Percentiles rank a stretch among this genome's conserved stretches.
phyloP scores from a whole-genome alignment of 2,329 filamentous ascomycete species.

The Ophiostoma tasmaniense region DNA sequence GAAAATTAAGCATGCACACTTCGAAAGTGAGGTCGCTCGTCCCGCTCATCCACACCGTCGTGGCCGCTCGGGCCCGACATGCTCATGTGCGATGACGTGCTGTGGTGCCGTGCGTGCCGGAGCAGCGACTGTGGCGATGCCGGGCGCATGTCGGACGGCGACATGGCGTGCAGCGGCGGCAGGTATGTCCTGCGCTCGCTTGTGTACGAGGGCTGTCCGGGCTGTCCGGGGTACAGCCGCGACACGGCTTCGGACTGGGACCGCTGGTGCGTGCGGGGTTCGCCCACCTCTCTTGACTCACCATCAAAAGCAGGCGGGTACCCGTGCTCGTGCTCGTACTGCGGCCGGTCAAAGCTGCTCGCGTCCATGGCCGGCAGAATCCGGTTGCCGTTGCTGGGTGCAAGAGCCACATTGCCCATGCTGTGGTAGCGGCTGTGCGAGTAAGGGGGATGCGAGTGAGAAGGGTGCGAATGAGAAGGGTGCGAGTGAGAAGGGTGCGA shows the following conservation, averaged over 20 bases:
- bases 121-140: background rate
- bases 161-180: background rate
- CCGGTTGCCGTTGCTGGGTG: constrained; percentile 16
- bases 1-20: background rate
- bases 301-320: background rate
- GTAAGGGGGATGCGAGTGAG: too few relatives aligned
- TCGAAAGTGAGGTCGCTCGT: too few relatives aligned
- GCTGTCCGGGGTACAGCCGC: background rate
- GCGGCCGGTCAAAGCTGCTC: background rate
- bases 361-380: background rate
- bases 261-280: constrained; percentile 18
- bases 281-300: background rate
- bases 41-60: too few relatives aligned
- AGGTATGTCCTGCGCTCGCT: background rate
- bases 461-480: too few relatives aligned
- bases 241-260: constrained; percentile 16
- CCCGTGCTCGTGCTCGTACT: background rate
- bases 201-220: background rate
- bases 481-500: too few relatives aligned
- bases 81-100: background rate
- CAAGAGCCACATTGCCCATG: constrained; percentile 17
- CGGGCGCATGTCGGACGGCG: background rate
- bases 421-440: background rate
- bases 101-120: background rate
- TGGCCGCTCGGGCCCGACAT: background rate